A percentile compares a stretch with the other conserved stretches of the same genome.
Conservation (phyloP, 768 basidiomycete genomes). For the Sutorius australiensis region DNA sequence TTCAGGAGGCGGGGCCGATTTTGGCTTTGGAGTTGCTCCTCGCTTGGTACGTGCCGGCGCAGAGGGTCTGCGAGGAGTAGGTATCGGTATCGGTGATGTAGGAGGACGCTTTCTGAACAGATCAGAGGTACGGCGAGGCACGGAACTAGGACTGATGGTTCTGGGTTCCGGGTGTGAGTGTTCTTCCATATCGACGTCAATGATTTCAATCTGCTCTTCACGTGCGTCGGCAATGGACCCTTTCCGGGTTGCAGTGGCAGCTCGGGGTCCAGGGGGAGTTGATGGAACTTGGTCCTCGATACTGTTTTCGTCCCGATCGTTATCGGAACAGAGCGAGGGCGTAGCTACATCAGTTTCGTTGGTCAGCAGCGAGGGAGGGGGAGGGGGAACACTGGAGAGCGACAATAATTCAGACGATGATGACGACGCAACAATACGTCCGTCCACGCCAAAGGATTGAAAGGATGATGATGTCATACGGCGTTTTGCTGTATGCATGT, state of each 20-base stretch:
- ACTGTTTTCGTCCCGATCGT: conserved; percentile 50
- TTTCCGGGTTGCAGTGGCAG: conserved; percentile 1
- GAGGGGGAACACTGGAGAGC: conserved; percentile 23
- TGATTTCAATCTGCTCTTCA: conserved; percentile 24
- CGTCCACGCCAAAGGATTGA: conserved; percentile 18
- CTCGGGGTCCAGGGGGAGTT: conserved; percentile 46
- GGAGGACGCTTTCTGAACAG: conserved; percentile 61
- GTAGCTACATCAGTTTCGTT: conserved; percentile 47
- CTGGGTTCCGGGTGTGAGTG: conserved; percentile 6
- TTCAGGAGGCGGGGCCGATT: conserved; percentile 5
- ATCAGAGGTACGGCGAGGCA: conserved; percentile 26
- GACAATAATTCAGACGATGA: conserved; percentile 24
- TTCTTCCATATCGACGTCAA: conserved; percentile 39
- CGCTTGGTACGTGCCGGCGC: conserved; percentile 53
- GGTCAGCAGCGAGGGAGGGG: conserved; percentile 26
- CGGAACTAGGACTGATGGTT: conserved; percentile 5
- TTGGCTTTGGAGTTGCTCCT: conserved; percentile 31
- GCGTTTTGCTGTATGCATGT: conserved; percentile 36
- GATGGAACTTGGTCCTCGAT: conserved; percentile 46
- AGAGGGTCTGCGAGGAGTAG: conserved; percentile 49
- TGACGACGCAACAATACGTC: conserved; percentile 7
- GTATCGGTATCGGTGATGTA: conserved; percentile 56
- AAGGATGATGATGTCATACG: conserved; percentile 31
- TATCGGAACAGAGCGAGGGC: conserved; percentile 74
- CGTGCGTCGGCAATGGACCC: background rate